These are phyloP conservation scores for Paraurostyla sp. DNA, from an alignment of 73 alveolate species.

Conservation along the genomic window DNA sequence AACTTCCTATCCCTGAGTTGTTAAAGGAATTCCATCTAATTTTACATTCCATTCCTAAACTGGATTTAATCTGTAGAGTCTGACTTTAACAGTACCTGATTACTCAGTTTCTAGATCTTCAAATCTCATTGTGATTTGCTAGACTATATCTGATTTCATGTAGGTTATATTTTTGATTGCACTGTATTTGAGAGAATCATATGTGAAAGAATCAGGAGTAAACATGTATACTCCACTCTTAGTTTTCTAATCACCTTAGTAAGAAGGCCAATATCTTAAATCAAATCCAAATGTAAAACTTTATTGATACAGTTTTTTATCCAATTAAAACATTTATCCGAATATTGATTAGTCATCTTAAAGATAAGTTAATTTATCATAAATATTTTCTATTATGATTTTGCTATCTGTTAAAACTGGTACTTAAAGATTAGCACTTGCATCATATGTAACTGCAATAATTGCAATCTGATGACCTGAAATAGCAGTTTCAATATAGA, in stretches of 20 bases:
- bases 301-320: neutral
- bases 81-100: constrained; percentile 8
- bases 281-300: neutral
- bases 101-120: neutral
- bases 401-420: neutral
- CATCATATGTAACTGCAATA: neutral
- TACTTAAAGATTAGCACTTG: neutral
- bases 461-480: neutral
- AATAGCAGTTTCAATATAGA: neutral
- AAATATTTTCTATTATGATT: neutral
- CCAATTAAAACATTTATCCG: neutral
- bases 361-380: neutral
- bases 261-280: constrained; percentile 32
- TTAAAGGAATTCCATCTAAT: neutral
- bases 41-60: constrained; percentile 1
- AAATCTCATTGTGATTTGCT: neutral
- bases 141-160: neutral
- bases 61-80: neutral
- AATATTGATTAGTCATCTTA: neutral
- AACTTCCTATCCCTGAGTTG: constrained; percentile 35
- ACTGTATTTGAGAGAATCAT: constrained; percentile 2
- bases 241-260: neutral
- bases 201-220: neutral
- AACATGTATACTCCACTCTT: constrained; percentile 45
- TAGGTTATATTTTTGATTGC: neutral